Evolutionary conservation across 495 filamentous ascomycete genomes (phyloP).

Genomic region (Wilcoxina mikolae): DNA sequence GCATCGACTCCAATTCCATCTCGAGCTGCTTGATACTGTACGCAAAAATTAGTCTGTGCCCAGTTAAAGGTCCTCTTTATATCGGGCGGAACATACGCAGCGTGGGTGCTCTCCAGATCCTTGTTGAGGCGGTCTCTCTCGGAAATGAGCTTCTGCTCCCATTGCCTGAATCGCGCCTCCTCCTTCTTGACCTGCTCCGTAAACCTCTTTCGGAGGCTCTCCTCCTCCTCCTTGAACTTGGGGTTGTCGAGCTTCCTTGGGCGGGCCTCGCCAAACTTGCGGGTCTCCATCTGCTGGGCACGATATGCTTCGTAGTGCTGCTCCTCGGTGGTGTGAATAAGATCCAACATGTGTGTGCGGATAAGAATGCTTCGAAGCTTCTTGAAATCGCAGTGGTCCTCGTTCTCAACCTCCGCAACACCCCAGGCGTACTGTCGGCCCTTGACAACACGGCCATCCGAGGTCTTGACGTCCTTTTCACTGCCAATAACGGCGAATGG

Average conservation of each 20-base stretch:
- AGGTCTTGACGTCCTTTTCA: conserved; percentile 96
- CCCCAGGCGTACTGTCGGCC: conserved; percentile 98
- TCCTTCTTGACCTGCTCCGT: conserved; percentile 99
- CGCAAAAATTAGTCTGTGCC: conserved; percentile 24
- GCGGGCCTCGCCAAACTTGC: conserved; percentile 95
- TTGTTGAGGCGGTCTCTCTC: conserved; percentile 98
- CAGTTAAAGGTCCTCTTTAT: neutral
- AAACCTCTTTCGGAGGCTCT: conserved; percentile 93
- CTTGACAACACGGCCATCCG: conserved; percentile 90
- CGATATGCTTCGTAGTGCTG: conserved; percentile 98
- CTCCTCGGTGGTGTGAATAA: conserved; percentile 98
- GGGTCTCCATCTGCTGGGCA: conserved; percentile 97
- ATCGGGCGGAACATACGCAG: conserved; percentile 45
- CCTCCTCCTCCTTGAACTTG: conserved; percentile 99
- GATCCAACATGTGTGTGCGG: conserved; percentile 99
- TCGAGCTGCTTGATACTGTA: conserved; percentile 84
- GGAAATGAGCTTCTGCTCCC: conserved; percentile 98
- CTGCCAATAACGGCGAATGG: conserved; percentile 97
- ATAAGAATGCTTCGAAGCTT: conserved; percentile 97
- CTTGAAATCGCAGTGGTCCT: conserved; percentile 99
- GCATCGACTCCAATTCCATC: conserved; percentile 79
- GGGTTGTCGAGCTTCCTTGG: conserved; percentile 98
- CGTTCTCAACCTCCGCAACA: conserved; percentile 98
- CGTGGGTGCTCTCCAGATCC: conserved; percentile 92
- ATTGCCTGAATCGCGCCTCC: conserved; percentile 94